phyloP scores from a whole-genome alignment of 208 protist genomes.

The Spongospora subterranea region DNA sequence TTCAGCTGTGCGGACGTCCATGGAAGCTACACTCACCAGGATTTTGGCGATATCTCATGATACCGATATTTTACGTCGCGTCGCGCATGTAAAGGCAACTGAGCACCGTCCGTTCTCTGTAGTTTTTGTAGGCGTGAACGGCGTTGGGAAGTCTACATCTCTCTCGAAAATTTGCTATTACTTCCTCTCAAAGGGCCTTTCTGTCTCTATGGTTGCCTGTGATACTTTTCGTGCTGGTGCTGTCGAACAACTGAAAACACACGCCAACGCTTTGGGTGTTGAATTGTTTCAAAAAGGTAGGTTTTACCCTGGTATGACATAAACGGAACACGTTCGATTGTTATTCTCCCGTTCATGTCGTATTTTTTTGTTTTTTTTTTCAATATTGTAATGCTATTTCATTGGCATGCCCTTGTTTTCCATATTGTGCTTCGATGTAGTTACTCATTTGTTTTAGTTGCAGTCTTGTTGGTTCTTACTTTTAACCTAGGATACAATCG shows the following conservation, averaged over 20 bases:
- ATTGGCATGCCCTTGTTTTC: too few species aligned
- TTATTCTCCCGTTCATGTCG: too few species aligned
- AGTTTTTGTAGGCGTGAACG: constrained; percentile 98
- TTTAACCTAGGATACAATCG: background rate
- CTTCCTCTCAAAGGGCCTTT: constrained; percentile 60
- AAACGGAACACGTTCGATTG: too few species aligned
- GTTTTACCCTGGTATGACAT: too few species aligned
- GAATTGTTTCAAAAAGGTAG: constrained; percentile 84
- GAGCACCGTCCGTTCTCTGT: constrained; percentile 91
- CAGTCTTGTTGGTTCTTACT: background rate
- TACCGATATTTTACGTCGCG: constrained; percentile 92
- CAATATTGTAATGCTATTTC: too few species aligned
- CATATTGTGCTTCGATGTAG: too few species aligned
- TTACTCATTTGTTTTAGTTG: background rate
- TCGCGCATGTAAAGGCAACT: constrained; percentile 73
- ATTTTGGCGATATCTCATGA: constrained; percentile 93
- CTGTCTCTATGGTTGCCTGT: constrained; percentile 91
- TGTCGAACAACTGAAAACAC: constrained; percentile 97
- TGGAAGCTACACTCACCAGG: constrained; percentile 86
- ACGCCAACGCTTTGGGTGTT: constrained; percentile 87
- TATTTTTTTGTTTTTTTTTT: too few species aligned
- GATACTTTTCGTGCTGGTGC: constrained; percentile 97
- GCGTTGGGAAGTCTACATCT: constrained; percentile 98
- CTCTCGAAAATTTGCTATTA: constrained; percentile 87
- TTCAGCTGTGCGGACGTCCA: constrained; percentile 72